Conservation (phyloP, 805 yeast genomes). For the Clavispora fructus region DNA sequence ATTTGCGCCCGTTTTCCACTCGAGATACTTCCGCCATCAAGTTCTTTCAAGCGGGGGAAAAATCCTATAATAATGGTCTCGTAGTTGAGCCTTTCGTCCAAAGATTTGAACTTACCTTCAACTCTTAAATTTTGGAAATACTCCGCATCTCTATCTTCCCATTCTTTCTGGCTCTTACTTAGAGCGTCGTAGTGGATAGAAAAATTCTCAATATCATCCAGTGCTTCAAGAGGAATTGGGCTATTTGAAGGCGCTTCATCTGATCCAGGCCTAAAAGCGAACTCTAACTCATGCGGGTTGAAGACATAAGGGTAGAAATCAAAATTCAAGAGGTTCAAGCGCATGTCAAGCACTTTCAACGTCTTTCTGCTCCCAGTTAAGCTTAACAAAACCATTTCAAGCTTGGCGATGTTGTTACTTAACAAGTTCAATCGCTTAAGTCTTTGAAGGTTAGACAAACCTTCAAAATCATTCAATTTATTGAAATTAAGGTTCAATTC, state of each 20-base stretch:
- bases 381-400: constrained; percentile 28
- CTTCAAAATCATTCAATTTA: constrained; percentile 29
- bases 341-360: constrained; percentile 39
- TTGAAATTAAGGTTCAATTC: constrained; percentile 50
- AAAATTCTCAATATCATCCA: constrained; percentile 51
- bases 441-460: constrained; percentile 27
- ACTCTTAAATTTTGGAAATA: constrained; percentile 21
- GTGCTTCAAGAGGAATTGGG: constrained; percentile 40
- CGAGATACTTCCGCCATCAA: constrained; percentile 32
- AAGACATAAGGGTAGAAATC: constrained; percentile 51
- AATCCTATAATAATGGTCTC: constrained; percentile 31
- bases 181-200: constrained; percentile 42
- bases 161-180: constrained; percentile 29
- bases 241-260: constrained; percentile 8
- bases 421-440: constrained; percentile 38
- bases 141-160: constrained; percentile 35
- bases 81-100: constrained; percentile 25
- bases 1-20: constrained; percentile 6
- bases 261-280: constrained; percentile 2
- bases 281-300: constrained; percentile 37
- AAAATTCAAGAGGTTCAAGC: constrained; percentile 45
- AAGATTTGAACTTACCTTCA: constrained; percentile 13
- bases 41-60: constrained; percentile 26
- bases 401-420: constrained; percentile 39
- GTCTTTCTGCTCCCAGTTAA: constrained; percentile 25